Conservation (phyloP, 1,284 basidiomycete genomes). For the Phylloboletellus chloephorus region DNA sequence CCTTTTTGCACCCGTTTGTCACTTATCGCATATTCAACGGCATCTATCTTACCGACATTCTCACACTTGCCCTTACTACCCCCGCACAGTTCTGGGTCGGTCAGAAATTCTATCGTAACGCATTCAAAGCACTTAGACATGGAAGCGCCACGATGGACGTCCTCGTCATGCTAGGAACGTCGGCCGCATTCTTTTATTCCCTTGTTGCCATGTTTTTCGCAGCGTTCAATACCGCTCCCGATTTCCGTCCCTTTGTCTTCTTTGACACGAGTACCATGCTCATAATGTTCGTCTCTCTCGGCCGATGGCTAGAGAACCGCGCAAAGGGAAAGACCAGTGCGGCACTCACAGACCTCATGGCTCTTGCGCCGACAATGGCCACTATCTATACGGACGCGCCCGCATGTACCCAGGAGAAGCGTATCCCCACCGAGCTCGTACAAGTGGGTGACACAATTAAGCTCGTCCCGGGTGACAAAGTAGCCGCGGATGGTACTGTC, state of each 20-base stretch:
- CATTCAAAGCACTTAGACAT: slow-evolving; percentile 90
- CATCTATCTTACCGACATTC: slow-evolving; percentile 80
- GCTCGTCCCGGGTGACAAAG: slow-evolving; percentile 93
- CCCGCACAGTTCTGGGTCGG: slow-evolving; percentile 95
- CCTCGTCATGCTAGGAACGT: slow-evolving; percentile 92
- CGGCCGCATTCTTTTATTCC: slow-evolving; percentile 91
- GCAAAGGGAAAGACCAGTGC: slow-evolving; percentile 97
- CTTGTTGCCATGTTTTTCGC: slow-evolving; percentile 66
- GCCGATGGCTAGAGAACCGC: slow-evolving; percentile 92
- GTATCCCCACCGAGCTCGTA: slow-evolving; percentile 90
- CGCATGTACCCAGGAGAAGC: slow-evolving; percentile 77
- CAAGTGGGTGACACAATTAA: slow-evolving; percentile 94
- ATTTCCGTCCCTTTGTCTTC: slow-evolving; percentile 83
- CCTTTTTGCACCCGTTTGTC: slow-evolving; percentile 49
- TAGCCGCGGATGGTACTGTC: slow-evolving; percentile 94
- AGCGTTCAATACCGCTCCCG: slow-evolving; percentile 56
- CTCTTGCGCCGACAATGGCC: slow-evolving; percentile 90
- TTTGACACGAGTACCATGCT: slow-evolving; percentile 99
- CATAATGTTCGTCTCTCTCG: slow-evolving; percentile 94
- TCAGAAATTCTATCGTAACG: slow-evolving; percentile 80
- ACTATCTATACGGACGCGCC: slow-evolving; percentile 88
- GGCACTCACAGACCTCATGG: slow-evolving; percentile 93
- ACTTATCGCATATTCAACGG: slow-evolving; percentile 50
- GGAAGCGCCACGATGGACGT: slow-evolving; percentile 94
- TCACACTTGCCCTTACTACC: slow-evolving; percentile 81